A percentile compares a stretch with the other conserved stretches of the same genome.
Conservation (phyloP, 108 stramenopile genomes). For the Nitzschia inconspicua region DNA sequence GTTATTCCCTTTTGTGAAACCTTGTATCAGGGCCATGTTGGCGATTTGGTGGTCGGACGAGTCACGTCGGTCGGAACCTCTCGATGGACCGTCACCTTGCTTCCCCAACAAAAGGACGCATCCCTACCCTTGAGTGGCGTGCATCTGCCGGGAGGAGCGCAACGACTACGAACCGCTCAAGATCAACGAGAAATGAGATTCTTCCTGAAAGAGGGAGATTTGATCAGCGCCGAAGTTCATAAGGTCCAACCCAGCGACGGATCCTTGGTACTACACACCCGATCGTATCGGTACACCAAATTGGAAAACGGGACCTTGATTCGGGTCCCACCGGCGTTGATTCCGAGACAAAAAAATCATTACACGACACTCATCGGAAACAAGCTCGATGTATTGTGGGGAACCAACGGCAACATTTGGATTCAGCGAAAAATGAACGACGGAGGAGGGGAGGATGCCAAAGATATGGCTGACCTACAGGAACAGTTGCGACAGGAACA, state of each 20-base stretch:
- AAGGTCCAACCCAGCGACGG: slow-evolving; percentile 81
- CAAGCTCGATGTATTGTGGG: slow-evolving; percentile 58
- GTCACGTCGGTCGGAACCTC: slow-evolving; percentile 79
- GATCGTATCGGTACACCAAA: slow-evolving; percentile 90
- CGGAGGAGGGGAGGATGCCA: slow-evolving; percentile 22
- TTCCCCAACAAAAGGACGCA: slow-evolving; percentile 53
- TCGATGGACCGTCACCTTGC: slow-evolving; percentile 83
- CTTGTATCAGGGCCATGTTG: slow-evolving; percentile 85
- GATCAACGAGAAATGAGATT: slow-evolving; percentile 94
- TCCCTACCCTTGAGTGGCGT: slow-evolving; percentile 87
- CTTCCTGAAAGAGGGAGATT: slow-evolving; percentile 88
- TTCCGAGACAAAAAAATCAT: slow-evolving; percentile 81
- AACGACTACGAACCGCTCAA: slow-evolving; percentile 93
- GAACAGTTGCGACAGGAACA: slow-evolving; percentile 72
- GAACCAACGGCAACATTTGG: slow-evolving; percentile 86
- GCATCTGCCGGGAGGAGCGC: slow-evolving; percentile 90
- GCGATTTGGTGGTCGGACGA: slow-evolving; percentile 97
- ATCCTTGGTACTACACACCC: slow-evolving; percentile 85
- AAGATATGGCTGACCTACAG: slow-evolving; percentile 62
- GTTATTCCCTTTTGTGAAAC: slow-evolving; percentile 76
- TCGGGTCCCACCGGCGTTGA: slow-evolving; percentile 72
- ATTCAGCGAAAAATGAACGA: slow-evolving; percentile 69
- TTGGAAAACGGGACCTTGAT: slow-evolving; percentile 89
- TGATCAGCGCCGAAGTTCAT: slow-evolving; percentile 89
- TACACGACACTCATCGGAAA: slow-evolving; percentile 39